Evolutionary conservation across 2,329 filamentous ascomycete genomes (phyloP).

Genomic region (Aspergillus caelatus): DNA sequence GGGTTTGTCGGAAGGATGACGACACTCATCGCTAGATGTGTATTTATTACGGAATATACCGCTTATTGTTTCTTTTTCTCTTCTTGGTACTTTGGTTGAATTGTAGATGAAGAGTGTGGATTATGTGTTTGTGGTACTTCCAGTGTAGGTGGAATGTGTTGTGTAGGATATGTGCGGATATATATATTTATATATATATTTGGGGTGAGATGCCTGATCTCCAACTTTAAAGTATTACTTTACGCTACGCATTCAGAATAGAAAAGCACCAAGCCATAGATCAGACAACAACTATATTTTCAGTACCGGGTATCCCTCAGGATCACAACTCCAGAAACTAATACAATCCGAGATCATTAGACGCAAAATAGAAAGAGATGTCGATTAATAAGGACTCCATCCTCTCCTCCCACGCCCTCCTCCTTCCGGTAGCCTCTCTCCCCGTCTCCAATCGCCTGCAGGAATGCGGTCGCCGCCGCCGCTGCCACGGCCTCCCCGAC

Average conservation of each 20-base stretch:
- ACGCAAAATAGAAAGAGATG: neutral
- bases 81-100: neutral
- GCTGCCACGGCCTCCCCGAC: conserved; percentile 44
- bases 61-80: conserved; percentile 29
- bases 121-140: neutral
- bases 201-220: neutral
- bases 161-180: neutral
- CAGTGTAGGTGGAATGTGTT: neutral
- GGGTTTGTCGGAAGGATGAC: neutral
- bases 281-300: neutral
- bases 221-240: neutral
- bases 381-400: conserved; percentile 42
- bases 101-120: neutral
- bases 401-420: conserved; percentile 39
- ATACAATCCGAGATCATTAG: neutral
- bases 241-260: neutral
- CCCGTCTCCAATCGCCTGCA: conserved; percentile 52
- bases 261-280: neutral
- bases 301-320: conserved; percentile 17
- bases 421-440: conserved; percentile 49
- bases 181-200: neutral
- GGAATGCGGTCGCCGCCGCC: conserved; percentile 44
- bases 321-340: conserved; percentile 19
- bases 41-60: conserved; percentile 39
- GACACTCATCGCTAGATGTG: conserved; percentile 24